Evolutionary conservation across 1,284 basidiomycete genomes (phyloP).

Genomic region (Boletellus sp.): DNA sequence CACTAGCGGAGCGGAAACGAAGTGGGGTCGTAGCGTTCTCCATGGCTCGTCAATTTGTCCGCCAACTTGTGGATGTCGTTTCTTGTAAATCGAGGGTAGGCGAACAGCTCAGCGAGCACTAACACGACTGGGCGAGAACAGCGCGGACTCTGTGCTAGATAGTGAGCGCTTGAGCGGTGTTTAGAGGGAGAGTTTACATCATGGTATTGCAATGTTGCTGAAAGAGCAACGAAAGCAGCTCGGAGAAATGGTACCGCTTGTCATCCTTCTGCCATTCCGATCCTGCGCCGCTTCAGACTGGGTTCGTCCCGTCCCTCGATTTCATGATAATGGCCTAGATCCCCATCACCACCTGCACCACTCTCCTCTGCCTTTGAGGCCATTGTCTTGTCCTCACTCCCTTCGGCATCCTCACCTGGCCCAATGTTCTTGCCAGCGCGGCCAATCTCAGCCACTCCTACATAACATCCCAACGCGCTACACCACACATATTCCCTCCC

Average conservation of each 20-base stretch:
- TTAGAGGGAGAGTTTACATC: no score
- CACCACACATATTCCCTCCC: slow-evolving; percentile 67
- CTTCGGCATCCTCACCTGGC: not conserved
- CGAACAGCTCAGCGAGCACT: no score
- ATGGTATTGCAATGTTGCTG: no score
- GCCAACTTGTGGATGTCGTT: no score
- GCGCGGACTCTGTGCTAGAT: no score
- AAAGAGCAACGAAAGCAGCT: no score
- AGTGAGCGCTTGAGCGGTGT: no score
- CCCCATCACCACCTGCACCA: not conserved
- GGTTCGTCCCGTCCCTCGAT: slow-evolving; percentile 10
- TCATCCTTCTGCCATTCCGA: slow-evolving; percentile 7
- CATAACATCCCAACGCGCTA: slow-evolving; percentile 53
- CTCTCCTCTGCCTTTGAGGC: not conserved
- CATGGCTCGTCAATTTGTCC: no score
- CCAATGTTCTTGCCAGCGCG: not conserved
- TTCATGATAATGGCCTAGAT: not conserved
- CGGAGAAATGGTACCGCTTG: no score
- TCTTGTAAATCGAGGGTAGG: no score
- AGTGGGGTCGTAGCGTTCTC: not conserved
- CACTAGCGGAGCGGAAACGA: no score
- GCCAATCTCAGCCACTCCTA: slow-evolving; percentile 15
- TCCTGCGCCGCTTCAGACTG: slow-evolving; percentile 13
- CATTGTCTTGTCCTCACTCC: not conserved
- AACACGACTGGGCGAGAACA: no score